Evolutionary conservation across 176 grass and related monocot species (phyloP), one percentile per base, ranked within the genome.

Genomic region (Eleusine indica): DNA sequence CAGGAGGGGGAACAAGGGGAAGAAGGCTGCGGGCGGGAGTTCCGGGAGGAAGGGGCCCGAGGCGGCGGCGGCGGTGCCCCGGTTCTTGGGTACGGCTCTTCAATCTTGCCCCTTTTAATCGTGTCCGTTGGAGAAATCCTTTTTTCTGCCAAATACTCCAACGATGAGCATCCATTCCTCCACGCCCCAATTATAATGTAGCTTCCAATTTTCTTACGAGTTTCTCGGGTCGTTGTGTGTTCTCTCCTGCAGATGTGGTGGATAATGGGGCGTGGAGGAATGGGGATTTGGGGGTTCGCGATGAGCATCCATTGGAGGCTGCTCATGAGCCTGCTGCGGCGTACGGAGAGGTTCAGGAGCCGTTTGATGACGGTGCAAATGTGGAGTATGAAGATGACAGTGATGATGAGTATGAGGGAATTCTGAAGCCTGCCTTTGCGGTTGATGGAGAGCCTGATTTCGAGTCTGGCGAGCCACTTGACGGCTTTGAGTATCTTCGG

Each of bases 371-470:
- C 40, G 82, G 17, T 80, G 90, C 56, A 83, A 32, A 30, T 61
- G 61, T 46, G 14, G 82, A 88, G 28, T 77, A 58, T 62, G 90
- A 94, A 5, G 86, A 89, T 35, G 84, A 76, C 13, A 93, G 91
- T 61, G 91, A 95, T 15, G 87, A 93, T 88, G 91, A 88, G 21
- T 89, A 88, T 49, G 76, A 87, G 0, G 89, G 90, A n/a, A 93
- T 98, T 83, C 65, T 91, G 57, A 98, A 88, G 80, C 92, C 89
- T 18, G 96, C 96, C 0, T 93, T 98, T 91, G 68, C 81, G 2
- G 80, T 98, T 47, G 91, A 93, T 54, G 96, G 96, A 47, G 96
- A 98, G 18, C 93, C 96, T 80, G 93, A 98, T 85, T 95, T 98
- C 18, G 96, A 93, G 46, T 98, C 93, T 4, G 93, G 89, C 1